These are phyloP conservation scores for Fusarium nematophilum DNA, from an alignment of 2,329 filamentous ascomycete genomes.

Conservation along the genomic window DNA sequence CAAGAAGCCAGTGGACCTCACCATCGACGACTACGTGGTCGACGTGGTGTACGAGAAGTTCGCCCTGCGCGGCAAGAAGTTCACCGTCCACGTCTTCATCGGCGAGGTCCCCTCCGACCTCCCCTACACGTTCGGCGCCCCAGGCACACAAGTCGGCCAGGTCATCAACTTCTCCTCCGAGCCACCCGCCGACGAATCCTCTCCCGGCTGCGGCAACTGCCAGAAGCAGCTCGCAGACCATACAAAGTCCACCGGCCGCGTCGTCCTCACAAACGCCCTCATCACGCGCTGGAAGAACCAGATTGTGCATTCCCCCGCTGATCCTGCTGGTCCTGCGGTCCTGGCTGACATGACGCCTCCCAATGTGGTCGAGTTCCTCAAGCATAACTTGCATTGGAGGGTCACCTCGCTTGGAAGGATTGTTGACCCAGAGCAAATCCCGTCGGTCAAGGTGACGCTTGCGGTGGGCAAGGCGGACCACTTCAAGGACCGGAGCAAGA, in stretches of 20 bases:
- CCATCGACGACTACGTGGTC: no score
- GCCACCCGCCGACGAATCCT: no score
- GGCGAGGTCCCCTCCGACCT: no score
- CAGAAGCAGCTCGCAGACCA: not conserved
- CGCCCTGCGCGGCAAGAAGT: no score
- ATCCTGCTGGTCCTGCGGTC: not conserved
- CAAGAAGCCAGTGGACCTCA: no score
- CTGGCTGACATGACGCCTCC: not conserved
- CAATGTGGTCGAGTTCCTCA: not conserved
- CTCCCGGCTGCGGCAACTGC: not conserved
- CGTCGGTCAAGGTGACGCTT: constrained; percentile 1
- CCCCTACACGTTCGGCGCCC: no score
- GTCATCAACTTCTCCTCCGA: no score
- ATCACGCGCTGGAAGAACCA: constrained; percentile 1
- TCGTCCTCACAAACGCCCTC: constrained; percentile 10
- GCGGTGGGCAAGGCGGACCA: not conserved
- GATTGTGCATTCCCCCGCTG: not conserved
- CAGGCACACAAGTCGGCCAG: no score
- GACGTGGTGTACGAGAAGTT: no score
- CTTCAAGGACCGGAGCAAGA: not conserved
- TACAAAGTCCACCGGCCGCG: not conserved
- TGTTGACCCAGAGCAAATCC: not conserved
- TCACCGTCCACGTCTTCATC: no score
- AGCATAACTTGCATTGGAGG: constrained; percentile 1
- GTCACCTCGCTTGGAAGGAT: not conserved